Evolutionary conservation across 2,329 filamentous ascomycete species (phyloP).

Genomic region (Zasmidium citrigriseum): DNA sequence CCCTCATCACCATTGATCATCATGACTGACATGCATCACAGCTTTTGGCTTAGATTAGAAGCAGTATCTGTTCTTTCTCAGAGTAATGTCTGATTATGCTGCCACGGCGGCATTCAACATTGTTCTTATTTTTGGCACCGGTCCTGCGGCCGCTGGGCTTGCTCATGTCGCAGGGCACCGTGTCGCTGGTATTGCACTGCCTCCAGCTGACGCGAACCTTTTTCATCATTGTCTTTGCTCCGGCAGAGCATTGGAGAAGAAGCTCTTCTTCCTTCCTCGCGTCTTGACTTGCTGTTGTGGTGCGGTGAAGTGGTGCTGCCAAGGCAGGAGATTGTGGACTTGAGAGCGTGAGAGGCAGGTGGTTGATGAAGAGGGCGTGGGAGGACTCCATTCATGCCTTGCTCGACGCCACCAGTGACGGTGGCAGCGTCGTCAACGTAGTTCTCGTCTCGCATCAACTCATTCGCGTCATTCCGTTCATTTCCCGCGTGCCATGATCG

Average conservation of each 20-base stretch:
- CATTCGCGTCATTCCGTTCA: no score
- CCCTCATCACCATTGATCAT: not conserved
- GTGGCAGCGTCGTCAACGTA: no score
- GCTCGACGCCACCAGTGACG: no score
- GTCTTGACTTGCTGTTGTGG: not conserved
- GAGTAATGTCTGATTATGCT: constrained; percentile 23
- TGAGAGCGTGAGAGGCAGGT: no score
- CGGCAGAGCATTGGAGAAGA: constrained; percentile 12
- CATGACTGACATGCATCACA: not conserved
- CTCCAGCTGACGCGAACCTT: constrained; percentile 16
- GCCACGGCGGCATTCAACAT: constrained; percentile 20
- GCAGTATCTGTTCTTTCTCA: constrained; percentile 21
- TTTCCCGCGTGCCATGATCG: no score
- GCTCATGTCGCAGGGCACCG: constrained; percentile 14
- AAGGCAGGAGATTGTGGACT: no score
- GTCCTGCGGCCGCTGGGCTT: constrained; percentile 13
- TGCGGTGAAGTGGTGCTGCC: not conserved
- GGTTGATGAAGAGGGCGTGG: no score
- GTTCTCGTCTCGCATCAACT: no score
- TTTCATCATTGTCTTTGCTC: constrained; percentile 12
- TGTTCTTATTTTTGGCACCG: constrained; percentile 20
- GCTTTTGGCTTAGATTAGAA: not conserved
- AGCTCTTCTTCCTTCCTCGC: not conserved
- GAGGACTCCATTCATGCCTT: no score
- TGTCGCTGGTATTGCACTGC: constrained; percentile 15